Conservation (phyloP, 331 rosid species). For the Saraca asoca region DNA sequence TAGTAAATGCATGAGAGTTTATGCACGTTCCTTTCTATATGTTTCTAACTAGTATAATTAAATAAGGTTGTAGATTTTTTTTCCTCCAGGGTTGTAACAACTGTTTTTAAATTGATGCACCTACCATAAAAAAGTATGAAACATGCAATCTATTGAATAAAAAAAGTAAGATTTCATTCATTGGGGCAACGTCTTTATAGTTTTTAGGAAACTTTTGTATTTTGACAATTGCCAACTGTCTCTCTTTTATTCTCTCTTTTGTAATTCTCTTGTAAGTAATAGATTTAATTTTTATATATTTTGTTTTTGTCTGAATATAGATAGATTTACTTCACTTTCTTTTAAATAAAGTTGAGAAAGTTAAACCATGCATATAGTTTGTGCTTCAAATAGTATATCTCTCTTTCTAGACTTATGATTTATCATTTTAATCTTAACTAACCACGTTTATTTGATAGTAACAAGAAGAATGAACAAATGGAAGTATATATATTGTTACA, state of each 20-base stretch:
- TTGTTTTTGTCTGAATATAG: too few species aligned
- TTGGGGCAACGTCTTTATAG: background rate
- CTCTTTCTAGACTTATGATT: background rate
- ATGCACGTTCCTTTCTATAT: conserved; percentile 13
- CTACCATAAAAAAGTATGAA: background rate
- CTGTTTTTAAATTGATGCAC: background rate
- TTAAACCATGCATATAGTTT: too few species aligned
- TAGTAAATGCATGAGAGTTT: conserved; percentile 12
- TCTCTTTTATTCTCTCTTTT: background rate
- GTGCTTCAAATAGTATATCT: too few species aligned
- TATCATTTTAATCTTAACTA: background rate
- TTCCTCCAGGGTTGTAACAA: background rate
- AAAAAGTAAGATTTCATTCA: background rate
- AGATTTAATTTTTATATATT: background rate
- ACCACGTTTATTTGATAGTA: background rate
- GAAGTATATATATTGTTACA: background rate
- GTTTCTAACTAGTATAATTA: conserved; percentile 10
- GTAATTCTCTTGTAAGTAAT: background rate
- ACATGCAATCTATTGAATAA: background rate
- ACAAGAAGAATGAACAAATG: background rate
- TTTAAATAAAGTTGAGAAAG: too few species aligned
- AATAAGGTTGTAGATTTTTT: background rate
- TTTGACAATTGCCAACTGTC: background rate
- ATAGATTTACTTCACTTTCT: too few species aligned
- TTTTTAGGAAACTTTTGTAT: background rate